Base-by-base conservation (phyloP, 768 basidiomycete genomes). In the Agaricus sinodeliciosus region DNA sequence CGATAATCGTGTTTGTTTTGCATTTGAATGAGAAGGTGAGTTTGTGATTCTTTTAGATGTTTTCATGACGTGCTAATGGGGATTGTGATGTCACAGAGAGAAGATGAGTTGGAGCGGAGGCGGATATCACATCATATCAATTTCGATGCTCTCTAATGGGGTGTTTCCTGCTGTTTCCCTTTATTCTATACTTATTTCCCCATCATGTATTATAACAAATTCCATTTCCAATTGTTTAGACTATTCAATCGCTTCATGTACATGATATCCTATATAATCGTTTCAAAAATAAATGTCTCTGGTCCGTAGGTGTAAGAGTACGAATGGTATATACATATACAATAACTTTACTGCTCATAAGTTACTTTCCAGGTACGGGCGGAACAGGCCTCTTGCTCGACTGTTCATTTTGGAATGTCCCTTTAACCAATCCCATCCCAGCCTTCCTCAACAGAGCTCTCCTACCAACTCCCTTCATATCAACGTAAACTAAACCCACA, bases 81-180 rank as follows among this genome's bases (percentile, higher is more conserved):
- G 9, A 9, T 5, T 44, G 36, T 46, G 13, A 57, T 51, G 39
- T 46, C 34, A 58, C 65, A 95, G 93, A 77, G 91, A 56, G 94
- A 97, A 64, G 95, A 98, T 65, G 95, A 99, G 69, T 65, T 87
- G 61, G 95, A 99, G 67, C 68, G 94, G 54, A 78, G 91, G 61
- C 78, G 87, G 59, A 82, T 84, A 27, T 85, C 94, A n/a, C 93
- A 96, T 69, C 87, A 92, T 62, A 95, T 99, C 67, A 99, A 99
- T 59, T 97, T 99, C 62, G 93, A 94, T 66, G 95, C 95, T 11
- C 71, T 97, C 61, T 96, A 74, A 76, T 16, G 26, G 36, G 27
- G 22, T 25, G 25, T 27, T 31, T 31, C 28, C 16, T 25, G 16
- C 31, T 18, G 9, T 50, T 50, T 41, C 39, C 22, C 41, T 49